Base-by-base conservation (phyloP, 2,329 filamentous ascomycete species). In the Monilinia aucupariae region DNA sequence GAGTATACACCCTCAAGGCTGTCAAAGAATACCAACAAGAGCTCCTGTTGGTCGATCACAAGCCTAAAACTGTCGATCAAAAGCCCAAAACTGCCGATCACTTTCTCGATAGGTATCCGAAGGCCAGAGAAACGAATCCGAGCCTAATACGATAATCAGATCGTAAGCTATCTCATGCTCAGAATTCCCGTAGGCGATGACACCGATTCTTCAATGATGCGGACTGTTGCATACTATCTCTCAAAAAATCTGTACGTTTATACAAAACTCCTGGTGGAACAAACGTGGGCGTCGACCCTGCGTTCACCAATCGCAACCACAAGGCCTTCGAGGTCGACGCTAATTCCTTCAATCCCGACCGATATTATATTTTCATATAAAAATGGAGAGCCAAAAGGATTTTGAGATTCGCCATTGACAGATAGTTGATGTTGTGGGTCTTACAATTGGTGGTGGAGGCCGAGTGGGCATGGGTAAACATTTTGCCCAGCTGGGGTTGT, bases 281-380 rank as follows among this genome's bases (percentile, higher is more conserved):
- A n/a, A 71, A 80, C 82, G 5, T 80, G 0, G 77, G 77, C 4
- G 76, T 79, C 61, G 79, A 76, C 51, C 74, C 76, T 0, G 78
- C 74, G 62, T 74, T 79, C 3, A 68, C 76, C 1, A 88, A 88
- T 72, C 79, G 78, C 0, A 79, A 77, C 61, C 77, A 75, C 30
- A 75, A 79, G n/a, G n/a, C n/a, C n/a, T n/a, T n/a, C n/a, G n/a
- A n/a, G n/a, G n/a, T n/a, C n/a, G n/a, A n/a, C n/a, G n/a, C n/a
- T n/a, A n/a, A n/a, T n/a, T n/a, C n/a, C n/a, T n/a, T n/a, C n/a
- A n/a, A n/a, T n/a, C n/a, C n/a, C n/a, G n/a, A n/a, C n/a, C n/a
- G n/a, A n/a, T n/a, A n/a, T n/a, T n/a, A n/a, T n/a, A n/a, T n/a
- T n/a, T n/a, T n/a, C n/a, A n/a, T n/a, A n/a, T n/a, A n/a, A n/a